Evolutionary conservation across 148 eudicot genomes (phyloP), one percentile per base, ranked within the genome.

Genomic region (Fallopia convolvulus): DNA sequence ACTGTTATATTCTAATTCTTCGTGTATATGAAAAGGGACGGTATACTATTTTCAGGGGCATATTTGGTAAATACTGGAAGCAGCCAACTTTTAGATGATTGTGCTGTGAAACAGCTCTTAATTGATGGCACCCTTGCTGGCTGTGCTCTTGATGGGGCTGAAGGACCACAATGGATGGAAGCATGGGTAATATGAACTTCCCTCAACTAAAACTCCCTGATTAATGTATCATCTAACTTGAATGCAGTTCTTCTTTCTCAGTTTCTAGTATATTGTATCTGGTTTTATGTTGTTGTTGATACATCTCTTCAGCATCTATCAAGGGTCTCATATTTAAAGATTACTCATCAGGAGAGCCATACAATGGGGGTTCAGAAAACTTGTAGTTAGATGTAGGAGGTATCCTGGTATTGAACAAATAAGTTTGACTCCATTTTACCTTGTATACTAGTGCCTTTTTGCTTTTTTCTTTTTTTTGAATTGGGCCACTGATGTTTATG

Each of bases 151-250:
- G 99, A 95, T 85, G 99, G 99, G 66, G 99, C 99, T 78, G 99
- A 95, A 88, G 99, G 99, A 56, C 99, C 99, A 47, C 99, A 95
- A 60, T 95, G 99, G 99, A 95, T 95, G 99, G 99, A 95, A 89
- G 99, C 99, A 81, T 95, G 99, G 99, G 99, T 95, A 95, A 95
- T 77, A 89, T 65, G 87, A 71, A 72, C 33, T 85, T 21, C 48
- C 75, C 41, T 78, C 75, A 72, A 66, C 74, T 17, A 5, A 17
- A 20, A 52, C 47, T 44, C 10, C 70, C 15, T 10, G 12, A 18
- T 8, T 58, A 18, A 21, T 58, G 66, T 58, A 30, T 65, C 3
- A 36, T 68, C 46, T 17, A 68, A 68, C 44, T 6, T 68, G 17
- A 39, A 0, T 68, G 72, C 46, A 14, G 17, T 68, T 33, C 46